Evolutionary conservation across 2,329 filamentous ascomycete genomes (phyloP).

Genomic region (Tolypocladium tundrense): DNA sequence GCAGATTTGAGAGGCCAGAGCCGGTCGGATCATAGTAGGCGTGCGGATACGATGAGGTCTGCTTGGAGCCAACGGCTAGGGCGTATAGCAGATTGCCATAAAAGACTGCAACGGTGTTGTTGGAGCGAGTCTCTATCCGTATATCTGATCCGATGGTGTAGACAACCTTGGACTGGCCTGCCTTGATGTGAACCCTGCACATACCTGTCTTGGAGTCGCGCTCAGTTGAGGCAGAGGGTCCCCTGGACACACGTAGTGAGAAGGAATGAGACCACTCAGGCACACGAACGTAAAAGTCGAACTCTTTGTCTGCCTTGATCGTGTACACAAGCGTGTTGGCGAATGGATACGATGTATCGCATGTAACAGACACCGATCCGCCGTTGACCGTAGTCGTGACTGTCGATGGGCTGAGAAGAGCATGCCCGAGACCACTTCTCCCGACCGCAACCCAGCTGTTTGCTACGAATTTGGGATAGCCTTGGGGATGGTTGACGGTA

Average conservation of each 20-base stretch:
- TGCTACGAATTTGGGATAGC: slow-evolving; percentile 43
- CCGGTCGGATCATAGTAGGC: slow-evolving; percentile 8
- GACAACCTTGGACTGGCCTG: slow-evolving; percentile 9
- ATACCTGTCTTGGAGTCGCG: slow-evolving; percentile 9
- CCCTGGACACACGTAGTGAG: slow-evolving; percentile 9
- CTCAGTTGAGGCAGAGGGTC: slow-evolving; percentile 1
- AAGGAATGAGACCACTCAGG: slow-evolving; percentile 12
- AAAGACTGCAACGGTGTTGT: slow-evolving; percentile 30
- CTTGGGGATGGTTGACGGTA: slow-evolving; percentile 48
- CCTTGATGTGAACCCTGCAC: slow-evolving; percentile 9
- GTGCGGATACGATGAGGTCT: slow-evolving; percentile 12
- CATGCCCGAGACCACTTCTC: slow-evolving; percentile 35
- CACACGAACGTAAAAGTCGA: slow-evolving; percentile 19
- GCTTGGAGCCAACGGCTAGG: slow-evolving; percentile 21
- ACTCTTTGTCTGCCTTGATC: slow-evolving; percentile 13
- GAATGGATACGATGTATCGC: slow-evolving; percentile 37
- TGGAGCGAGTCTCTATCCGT: slow-evolving; percentile 10
- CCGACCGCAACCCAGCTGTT: slow-evolving; percentile 33
- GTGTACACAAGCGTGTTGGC: slow-evolving; percentile 16
- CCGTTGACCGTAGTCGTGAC: slow-evolving; percentile 25
- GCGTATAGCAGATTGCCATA: slow-evolving; percentile 33
- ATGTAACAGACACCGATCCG: slow-evolving; percentile 26
- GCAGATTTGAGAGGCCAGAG: slow-evolving; percentile 7
- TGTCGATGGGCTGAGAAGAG: slow-evolving; percentile 34
- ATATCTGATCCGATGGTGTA: slow-evolving; percentile 10